Percentiles rank a stretch among this genome's conserved stretches.
Evolutionary conservation across 208 protist species (phyloP).

Genomic region (Leishmania tropica): DNA sequence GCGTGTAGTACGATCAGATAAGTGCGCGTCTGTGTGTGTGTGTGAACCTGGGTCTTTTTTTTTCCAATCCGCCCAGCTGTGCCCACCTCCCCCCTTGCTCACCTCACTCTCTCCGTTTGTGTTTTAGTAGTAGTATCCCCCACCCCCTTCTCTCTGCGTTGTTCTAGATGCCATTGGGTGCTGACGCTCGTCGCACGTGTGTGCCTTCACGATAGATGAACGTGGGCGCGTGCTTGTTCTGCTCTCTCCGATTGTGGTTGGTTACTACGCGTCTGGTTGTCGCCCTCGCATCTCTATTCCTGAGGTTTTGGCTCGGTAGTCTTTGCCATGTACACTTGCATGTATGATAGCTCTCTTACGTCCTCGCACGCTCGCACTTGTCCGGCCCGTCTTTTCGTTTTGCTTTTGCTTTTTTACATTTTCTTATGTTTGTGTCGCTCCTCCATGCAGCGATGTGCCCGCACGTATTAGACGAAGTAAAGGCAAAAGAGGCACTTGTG

Average conservation of each 20-base stretch:
- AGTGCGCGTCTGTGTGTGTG: background rate
- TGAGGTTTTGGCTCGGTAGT: background rate
- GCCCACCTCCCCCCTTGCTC: background rate
- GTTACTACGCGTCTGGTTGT: no score
- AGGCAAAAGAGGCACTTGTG: background rate
- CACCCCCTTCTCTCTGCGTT: background rate
- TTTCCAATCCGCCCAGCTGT: background rate
- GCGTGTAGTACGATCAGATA: background rate
- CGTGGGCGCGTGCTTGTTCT: background rate
- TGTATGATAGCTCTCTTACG: conserved; percentile 1
- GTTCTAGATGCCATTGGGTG: background rate
- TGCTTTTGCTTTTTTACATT: background rate
- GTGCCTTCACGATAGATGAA: background rate
- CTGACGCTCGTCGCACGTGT: background rate
- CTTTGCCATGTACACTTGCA: background rate
- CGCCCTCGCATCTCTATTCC: background rate
- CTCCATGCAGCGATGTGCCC: background rate
- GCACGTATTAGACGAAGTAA: background rate
- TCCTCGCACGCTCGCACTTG: background rate
- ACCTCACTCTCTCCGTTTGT: conserved; percentile 2
- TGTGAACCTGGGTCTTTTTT: background rate
- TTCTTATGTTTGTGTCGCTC: background rate
- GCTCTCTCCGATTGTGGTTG: background rate
- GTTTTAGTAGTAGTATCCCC: background rate
- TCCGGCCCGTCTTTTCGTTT: background rate